Evolutionary conservation across 2,329 filamentous ascomycete genomes (phyloP).

Genomic region (Colletotrichum sp.): DNA sequence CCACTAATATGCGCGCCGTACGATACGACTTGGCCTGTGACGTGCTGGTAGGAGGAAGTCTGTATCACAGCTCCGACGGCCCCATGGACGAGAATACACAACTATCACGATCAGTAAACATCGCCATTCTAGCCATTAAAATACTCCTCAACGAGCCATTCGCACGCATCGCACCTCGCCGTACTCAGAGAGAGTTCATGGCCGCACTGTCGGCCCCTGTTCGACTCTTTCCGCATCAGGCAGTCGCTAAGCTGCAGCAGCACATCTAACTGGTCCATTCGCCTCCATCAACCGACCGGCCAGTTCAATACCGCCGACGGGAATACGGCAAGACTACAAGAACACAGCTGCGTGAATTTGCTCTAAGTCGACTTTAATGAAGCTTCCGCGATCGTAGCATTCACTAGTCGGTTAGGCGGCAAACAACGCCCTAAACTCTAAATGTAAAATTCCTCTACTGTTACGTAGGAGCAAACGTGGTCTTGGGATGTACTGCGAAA

Average conservation of each 20-base stretch:
- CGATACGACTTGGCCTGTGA: background rate
- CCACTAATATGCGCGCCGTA: background rate
- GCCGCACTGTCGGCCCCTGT: background rate
- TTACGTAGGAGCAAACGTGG: background rate
- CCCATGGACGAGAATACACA: accelerated
- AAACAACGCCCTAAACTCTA: background rate
- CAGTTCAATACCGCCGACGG: background rate
- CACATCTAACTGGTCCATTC: background rate
- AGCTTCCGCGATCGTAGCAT: background rate
- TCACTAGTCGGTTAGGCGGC: background rate
- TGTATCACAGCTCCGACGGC: background rate
- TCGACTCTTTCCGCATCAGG: background rate
- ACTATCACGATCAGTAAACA: background rate
- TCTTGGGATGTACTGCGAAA: background rate
- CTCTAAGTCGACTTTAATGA: background rate
- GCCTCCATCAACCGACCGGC: background rate
- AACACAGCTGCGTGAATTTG: background rate
- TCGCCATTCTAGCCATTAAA: accelerated
- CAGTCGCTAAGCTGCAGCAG: background rate
- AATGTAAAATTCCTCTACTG: background rate
- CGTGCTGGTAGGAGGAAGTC: background rate
- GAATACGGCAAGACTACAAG: background rate
- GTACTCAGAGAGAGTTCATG: background rate
- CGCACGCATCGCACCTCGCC: background rate
- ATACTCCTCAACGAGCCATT: background rate